phyloP scores from a whole-genome alignment of 441 rosid genomes.

The Biscutella laevigata region DNA sequence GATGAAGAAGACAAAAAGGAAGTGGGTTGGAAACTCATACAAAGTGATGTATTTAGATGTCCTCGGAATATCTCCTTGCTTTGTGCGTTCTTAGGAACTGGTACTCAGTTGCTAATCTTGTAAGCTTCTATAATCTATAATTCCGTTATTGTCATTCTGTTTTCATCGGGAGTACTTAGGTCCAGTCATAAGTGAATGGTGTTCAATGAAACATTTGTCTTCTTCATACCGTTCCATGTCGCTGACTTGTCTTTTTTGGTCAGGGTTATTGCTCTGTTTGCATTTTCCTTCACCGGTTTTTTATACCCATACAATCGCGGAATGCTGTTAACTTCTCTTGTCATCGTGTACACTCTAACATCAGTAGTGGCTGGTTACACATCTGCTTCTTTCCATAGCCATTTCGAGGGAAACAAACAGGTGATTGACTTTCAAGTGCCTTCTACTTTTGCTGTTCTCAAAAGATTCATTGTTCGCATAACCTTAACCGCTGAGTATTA shows the following conservation, averaged over 20 bases:
- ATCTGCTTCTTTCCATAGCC: slow-evolving; percentile 56
- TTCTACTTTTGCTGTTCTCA: slow-evolving; percentile 1
- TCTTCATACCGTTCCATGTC: background rate
- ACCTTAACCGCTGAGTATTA: background rate
- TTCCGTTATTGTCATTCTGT: background rate
- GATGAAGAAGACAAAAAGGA: slow-evolving; percentile 76
- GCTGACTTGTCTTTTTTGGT: slow-evolving; percentile 11
- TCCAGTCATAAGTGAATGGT: background rate
- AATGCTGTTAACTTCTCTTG: slow-evolving; percentile 43
- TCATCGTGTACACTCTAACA: slow-evolving; percentile 48
- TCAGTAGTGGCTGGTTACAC: slow-evolving; percentile 62
- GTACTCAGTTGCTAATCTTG: slow-evolving; percentile 68
- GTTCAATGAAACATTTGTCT: background rate
- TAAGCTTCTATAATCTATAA: slow-evolving; percentile 30
- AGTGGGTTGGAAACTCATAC: slow-evolving; percentile 68
- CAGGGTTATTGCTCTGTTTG: slow-evolving; percentile 52
- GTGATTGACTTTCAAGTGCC: slow-evolving; percentile 26
- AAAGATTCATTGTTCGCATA: background rate
- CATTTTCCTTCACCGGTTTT: slow-evolving; percentile 48
- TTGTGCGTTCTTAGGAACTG: slow-evolving; percentile 62
- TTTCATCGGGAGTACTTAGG: background rate
- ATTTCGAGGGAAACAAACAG: slow-evolving; percentile 61
- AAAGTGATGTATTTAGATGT: slow-evolving; percentile 59
- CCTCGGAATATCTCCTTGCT: slow-evolving; percentile 62
- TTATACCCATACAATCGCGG: slow-evolving; percentile 75